Percentiles rank a stretch among this genome's conserved stretches.
Conservation (phyloP, 176 grass and related monocot species). For the Elymus sibiricus region DNA sequence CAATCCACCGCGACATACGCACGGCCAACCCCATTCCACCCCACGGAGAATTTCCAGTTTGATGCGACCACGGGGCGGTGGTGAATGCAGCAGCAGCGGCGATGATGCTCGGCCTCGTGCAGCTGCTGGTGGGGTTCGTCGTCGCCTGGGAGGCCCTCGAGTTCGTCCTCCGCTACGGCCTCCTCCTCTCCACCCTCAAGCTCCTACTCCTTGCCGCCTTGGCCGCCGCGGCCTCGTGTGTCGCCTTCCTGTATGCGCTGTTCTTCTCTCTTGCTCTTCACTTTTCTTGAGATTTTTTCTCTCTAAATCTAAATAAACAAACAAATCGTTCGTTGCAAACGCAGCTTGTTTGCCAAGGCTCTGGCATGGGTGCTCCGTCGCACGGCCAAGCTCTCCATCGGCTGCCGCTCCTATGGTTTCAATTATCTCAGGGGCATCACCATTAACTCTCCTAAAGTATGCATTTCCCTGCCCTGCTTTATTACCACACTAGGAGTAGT, state of each 20-base stretch:
- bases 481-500: not conserved
- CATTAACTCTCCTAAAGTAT: conserved; percentile 68
- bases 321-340: not conserved
- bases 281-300: not conserved
- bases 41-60: not conserved
- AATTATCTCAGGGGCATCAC: conserved; percentile 71
- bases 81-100: conserved; percentile 2
- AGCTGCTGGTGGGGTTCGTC: conserved; percentile 50
- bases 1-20: conserved; percentile 4
- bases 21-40: not conserved
- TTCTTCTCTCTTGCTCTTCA: not conserved
- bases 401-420: conserved; percentile 54
- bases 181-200: conserved; percentile 41
- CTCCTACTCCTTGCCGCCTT: conserved; percentile 8
- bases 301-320: not conserved
- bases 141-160: conserved; percentile 47
- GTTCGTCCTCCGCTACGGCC: conserved; percentile 49
- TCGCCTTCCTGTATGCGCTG: conserved; percentile 12
- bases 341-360: conserved; percentile 62
- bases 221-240: conserved; percentile 13
- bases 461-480: not conserved
- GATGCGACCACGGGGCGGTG: conserved; percentile 9
- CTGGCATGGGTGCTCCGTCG: conserved; percentile 54
- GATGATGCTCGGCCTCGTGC: conserved; percentile 41
- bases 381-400: conserved; percentile 55